Percentiles rank a stretch among this genome's conserved stretches.
Conservation (phyloP, 805 yeast genomes). For the Cyberlindnera japonica region DNA sequence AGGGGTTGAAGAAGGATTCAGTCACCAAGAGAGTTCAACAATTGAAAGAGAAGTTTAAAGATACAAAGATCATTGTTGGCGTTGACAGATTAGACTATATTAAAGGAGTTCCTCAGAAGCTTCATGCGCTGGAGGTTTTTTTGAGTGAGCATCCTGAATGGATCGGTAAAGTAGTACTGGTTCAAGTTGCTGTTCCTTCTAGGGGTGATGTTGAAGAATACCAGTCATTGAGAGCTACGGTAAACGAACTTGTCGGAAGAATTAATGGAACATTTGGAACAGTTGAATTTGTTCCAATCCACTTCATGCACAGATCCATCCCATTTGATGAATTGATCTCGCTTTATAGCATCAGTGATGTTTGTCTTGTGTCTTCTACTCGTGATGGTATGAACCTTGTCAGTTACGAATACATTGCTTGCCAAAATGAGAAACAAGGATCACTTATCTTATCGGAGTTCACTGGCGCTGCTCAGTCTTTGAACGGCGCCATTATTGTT, state of each 20-base stretch:
- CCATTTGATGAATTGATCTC: constrained; percentile 90
- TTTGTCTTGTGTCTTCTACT: constrained; percentile 88
- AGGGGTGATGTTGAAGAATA: constrained; percentile 98
- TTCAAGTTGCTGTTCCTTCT: constrained; percentile 96
- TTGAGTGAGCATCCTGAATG: constrained; percentile 93
- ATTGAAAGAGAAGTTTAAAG: constrained; percentile 64
- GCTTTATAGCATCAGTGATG: constrained; percentile 80
- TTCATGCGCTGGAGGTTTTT: constrained; percentile 94
- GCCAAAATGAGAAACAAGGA: constrained; percentile 85
- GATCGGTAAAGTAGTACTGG: constrained; percentile 94
- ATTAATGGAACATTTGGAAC: constrained; percentile 96
- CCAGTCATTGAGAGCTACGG: constrained; percentile 87
- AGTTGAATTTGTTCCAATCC: constrained; percentile 96
- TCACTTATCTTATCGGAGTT: constrained; percentile 87
- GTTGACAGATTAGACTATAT: constrained; percentile 96
- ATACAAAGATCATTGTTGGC: constrained; percentile 86
- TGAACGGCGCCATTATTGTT: constrained; percentile 89
- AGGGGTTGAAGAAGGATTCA: constrained; percentile 60
- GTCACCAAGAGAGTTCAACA: constrained; percentile 66
- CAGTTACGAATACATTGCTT: constrained; percentile 93
- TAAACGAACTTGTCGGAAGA: constrained; percentile 93
- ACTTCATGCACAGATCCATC: constrained; percentile 88
- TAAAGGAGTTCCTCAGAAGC: constrained; percentile 96
- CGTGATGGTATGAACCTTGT: constrained; percentile 99
- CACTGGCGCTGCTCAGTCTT: constrained; percentile 98